Base-by-base conservation (phyloP, 2,329 filamentous ascomycete species). In the Beauveria rudraprayagi region DNA sequence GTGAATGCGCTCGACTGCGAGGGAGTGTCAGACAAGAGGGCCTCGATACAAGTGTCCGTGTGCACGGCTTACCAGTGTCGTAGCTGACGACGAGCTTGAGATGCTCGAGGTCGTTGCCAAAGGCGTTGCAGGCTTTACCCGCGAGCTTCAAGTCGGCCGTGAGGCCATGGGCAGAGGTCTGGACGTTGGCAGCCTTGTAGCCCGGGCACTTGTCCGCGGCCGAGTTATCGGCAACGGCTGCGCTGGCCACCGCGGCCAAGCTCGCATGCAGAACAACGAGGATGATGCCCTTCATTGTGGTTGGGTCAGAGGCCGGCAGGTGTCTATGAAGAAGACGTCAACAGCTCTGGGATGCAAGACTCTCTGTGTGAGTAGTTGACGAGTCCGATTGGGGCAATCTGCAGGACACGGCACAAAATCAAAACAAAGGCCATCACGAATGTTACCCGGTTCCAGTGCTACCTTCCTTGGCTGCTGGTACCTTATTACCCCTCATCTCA, bases 1-100 rank as follows among this genome's bases (percentile, higher is more conserved):
- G 69, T 91, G 88, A 2, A 91, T 79, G 26, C 89, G 85, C 17
- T 80, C 77, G 48, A 82, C 85, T 87, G 28, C n/a, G 34, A 11
- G 16, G 3, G 2, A 9, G 5, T 6, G 34, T 37, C 34, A 37
- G n/a, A 10, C 41, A 22, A 37, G 5, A 26, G 11, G 22, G 14
- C 6, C 11, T 30, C 55, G 47, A 46, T 46, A 14, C 17, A 19
- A 54, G 41, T 37, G 11, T 37, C 2, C 11, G 34, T 6, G 19
- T 17, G 87, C 1, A 90, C 80, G 30, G 19, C 67, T 88, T 82
- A 48, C 75, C 73, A 3, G 83, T 80, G 69, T 90, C 85, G 65
- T 87, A 88, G 67, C 87, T 83, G 17, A 92, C 84, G 1, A 81
- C 79, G 59, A 93, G 74, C 43, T 79, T 64, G 11, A 68, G 55